Base-by-base conservation (phyloP, 805 yeast species). In the Yamadazyma phyllophila region DNA sequence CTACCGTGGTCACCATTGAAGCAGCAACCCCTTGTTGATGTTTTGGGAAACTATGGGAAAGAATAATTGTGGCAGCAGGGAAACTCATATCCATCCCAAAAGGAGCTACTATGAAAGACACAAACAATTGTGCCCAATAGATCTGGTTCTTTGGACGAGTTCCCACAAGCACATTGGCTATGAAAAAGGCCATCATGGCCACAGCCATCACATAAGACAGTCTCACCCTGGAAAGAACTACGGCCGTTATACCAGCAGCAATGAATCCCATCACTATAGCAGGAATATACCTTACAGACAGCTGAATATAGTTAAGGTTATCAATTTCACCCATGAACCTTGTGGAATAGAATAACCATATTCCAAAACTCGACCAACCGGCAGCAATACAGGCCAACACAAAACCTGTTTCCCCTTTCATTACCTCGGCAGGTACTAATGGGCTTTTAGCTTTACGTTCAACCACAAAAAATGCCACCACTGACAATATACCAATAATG, bases 21-120 rank as follows among this genome's bases (percentile, higher is more conserved):
- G 88, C 90, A 1, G 90, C 91, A 69, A 83, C 78, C 6, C 92
- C 94, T 62, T 86, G 94, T 52, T 82, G 80, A 42, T 74, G 68
- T 44, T 69, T 64, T 0, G 91, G 90, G 17, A 85, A 67, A 31
- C 68, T 64, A 44, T 79, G 77, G 17, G 83, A 74, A 35, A 85
- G 61, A 9, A 83, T 71, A 42, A 85, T 70, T 0, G 88, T 78
- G 0, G 85, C 82, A 0, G 91, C 83, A 0, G 95, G 94, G 60
- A 85, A 86, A 11, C 87, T 80, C 68, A 82, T 71, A 59, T 86
- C 92, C 89, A 86, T 84, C 2, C 90, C 94, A 65, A 80, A 82
- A 9, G 83, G 78, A 9, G 77, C 64, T 2, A 85, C 60, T 7
- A 82, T 47, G 65, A 76, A 65, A 17, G 78, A 71, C 2, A 83